Conservation (phyloP, 129 eudicot species). For the Centrapalus pauciflorus region DNA sequence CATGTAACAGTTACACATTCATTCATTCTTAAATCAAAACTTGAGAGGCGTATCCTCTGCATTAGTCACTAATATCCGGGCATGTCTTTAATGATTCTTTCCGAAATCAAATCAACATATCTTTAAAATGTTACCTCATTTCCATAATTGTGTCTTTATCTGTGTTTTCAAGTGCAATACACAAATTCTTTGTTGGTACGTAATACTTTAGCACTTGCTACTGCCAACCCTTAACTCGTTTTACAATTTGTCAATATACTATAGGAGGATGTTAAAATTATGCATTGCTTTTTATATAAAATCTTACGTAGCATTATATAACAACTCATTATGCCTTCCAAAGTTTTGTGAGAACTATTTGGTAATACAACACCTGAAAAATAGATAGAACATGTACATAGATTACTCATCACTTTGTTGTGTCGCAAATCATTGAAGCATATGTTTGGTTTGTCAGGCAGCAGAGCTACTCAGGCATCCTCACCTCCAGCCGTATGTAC, state of each 20-base stretch:
- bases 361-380: background rate
- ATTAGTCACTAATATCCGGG: too few relatives aligned
- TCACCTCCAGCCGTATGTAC: slow-evolving; percentile 79
- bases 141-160: too few relatives aligned
- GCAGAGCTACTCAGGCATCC: slow-evolving; percentile 74
- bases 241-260: background rate
- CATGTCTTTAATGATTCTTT: too few relatives aligned
- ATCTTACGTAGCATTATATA: background rate
- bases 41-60: background rate
- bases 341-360: background rate
- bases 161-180: too few relatives aligned
- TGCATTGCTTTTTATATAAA: background rate
- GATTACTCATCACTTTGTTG: background rate
- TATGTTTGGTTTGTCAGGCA: slow-evolving; percentile 51
- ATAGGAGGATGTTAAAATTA: background rate
- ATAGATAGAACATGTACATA: background rate
- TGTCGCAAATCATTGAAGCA: background rate
- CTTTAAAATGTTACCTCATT: too few relatives aligned
- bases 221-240: too few relatives aligned
- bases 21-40: background rate
- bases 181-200: too few relatives aligned
- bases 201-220: too few relatives aligned
- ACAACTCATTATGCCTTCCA: background rate
- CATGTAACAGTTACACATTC: background rate
- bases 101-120: too few relatives aligned